Percentiles rank a stretch among this genome's conserved stretches.
phyloP scores from a whole-genome alignment of 2,329 filamentous ascomycete species.

The Coniosporium tulheliwenetii region DNA sequence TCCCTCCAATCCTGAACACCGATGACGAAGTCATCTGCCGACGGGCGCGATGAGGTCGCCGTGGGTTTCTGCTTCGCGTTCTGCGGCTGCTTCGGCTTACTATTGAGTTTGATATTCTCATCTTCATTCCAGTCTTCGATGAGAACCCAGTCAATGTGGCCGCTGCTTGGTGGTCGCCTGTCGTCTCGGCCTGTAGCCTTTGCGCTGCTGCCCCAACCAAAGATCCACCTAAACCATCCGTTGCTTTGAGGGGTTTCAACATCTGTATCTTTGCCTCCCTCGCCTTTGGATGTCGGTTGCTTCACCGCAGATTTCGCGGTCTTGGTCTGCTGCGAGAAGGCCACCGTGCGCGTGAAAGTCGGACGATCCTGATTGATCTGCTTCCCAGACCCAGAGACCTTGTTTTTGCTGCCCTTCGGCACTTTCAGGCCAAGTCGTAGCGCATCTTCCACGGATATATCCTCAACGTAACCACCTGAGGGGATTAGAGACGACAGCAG shows the following conservation, averaged over 20 bases:
- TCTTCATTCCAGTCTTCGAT: slow-evolving; percentile 50
- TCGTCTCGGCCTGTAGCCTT: slow-evolving; percentile 28
- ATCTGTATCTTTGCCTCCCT: too few species aligned
- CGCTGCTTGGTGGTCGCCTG: slow-evolving; percentile 54
- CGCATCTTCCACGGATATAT: slow-evolving; percentile 43
- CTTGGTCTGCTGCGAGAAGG: slow-evolving; percentile 11
- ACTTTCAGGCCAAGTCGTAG: slow-evolving; percentile 29
- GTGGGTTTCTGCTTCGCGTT: slow-evolving; percentile 5
- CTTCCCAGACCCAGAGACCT: slow-evolving; percentile 8
- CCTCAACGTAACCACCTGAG: slow-evolving; percentile 46
- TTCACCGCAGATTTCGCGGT: background rate
- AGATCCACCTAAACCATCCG: slow-evolving; percentile 31
- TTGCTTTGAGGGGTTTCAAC: background rate
- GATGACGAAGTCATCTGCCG: slow-evolving; percentile 55
- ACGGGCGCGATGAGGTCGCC: slow-evolving; percentile 3
- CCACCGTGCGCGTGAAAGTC: slow-evolving; percentile 5
- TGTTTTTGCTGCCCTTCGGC: slow-evolving; percentile 32
- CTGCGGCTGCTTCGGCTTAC: slow-evolving; percentile 14
- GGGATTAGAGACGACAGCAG: slow-evolving; percentile 78
- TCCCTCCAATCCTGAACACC: slow-evolving; percentile 82
- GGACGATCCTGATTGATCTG: background rate
- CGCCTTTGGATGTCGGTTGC: background rate
- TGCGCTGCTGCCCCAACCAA: slow-evolving; percentile 24
- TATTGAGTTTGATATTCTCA: slow-evolving; percentile 14
- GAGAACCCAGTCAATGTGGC: slow-evolving; percentile 57